Base-by-base conservation (phyloP, 371 early-diverging fungal species). In the Syncephalastrum racemosum region DNA sequence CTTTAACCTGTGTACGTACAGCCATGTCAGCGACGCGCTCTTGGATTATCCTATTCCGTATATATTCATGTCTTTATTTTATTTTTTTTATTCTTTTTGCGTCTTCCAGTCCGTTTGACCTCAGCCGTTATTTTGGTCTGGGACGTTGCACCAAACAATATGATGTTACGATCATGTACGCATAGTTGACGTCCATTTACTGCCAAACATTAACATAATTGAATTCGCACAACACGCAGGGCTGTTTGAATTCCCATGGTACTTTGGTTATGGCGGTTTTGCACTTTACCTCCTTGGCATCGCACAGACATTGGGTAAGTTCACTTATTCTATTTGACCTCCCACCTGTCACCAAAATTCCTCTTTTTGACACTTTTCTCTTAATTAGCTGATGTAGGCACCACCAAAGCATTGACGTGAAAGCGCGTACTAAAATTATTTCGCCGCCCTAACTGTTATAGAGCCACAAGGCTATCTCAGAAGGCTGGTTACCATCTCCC, bases 231-330 rank as follows among this genome's bases (percentile, higher is more conserved):
- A 40, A 18, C 19, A 36, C 22, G 10, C 25, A 58, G 53, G 42
- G 41, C 25, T 53, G 18, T 67, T 63, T 54, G 68, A 67, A 24
- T 53, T 67, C 45, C 49, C 60, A 16, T 67, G 68, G 68, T 63
- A 59, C 23, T 63, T 56, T 54, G 68, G 68, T n/a, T 67, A 54
- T 46, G 68, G 63, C 41, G 54, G 46, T 10, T 67, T 67, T 55
- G 68, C 60, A 12, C 60, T 67, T 0, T 67, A 67, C 31, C 25
- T 63, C 15, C 56, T 67, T 45, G 68, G 68, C 18, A 67, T 67
- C 47, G 68, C 68, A 25, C 68, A 67, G 50, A 60, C 68, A 10
- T 27, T 67, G 13, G 63, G 63, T 15, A 63, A 63, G 19, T 63
- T 67, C 57, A 42, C 53, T 39, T 8, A 51, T 24, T 6, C 15